phyloP scores from a whole-genome alignment of 768 basidiomycete genomes.

The Amanita subjunquillea region DNA sequence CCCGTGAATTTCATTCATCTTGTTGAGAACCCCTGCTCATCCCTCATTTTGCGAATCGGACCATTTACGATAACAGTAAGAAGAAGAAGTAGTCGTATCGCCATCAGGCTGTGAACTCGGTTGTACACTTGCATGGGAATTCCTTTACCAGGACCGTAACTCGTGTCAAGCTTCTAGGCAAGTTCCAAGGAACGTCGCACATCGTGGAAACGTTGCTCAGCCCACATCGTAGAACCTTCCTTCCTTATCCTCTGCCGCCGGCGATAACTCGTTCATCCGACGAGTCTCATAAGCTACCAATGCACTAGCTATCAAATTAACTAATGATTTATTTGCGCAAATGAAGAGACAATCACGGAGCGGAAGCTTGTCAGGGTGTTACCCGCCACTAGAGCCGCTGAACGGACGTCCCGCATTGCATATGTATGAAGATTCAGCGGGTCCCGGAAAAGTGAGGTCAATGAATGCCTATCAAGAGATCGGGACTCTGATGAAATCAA shows the following conservation, averaged over 20 bases:
- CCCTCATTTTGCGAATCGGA: too few species aligned
- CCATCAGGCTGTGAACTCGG: background rate
- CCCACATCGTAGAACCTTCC: background rate
- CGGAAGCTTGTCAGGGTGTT: background rate
- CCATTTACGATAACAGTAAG: constrained; percentile 41
- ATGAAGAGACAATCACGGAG: background rate
- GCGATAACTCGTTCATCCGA: background rate
- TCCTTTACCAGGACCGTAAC: too few species aligned
- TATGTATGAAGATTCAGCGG: background rate
- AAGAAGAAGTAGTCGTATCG: constrained; percentile 79
- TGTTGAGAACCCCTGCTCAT: background rate
- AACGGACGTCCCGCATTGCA: background rate
- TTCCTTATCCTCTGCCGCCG: background rate
- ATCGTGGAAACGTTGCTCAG: background rate
- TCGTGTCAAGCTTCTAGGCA: too few species aligned
- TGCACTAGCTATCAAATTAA: background rate
- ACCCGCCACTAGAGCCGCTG: background rate
- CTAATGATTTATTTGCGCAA: background rate
- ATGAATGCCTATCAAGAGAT: too few species aligned
- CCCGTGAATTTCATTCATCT: too few species aligned
- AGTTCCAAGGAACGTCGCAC: background rate
- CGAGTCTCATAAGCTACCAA: background rate
- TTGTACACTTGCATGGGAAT: too few species aligned
- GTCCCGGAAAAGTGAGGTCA: too few species aligned
- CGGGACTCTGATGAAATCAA: too few species aligned